A percentile compares a stretch with the other conserved stretches of the same genome.
Conservation (phyloP, 306 rosid genomes). For the Medicago lupulina region DNA sequence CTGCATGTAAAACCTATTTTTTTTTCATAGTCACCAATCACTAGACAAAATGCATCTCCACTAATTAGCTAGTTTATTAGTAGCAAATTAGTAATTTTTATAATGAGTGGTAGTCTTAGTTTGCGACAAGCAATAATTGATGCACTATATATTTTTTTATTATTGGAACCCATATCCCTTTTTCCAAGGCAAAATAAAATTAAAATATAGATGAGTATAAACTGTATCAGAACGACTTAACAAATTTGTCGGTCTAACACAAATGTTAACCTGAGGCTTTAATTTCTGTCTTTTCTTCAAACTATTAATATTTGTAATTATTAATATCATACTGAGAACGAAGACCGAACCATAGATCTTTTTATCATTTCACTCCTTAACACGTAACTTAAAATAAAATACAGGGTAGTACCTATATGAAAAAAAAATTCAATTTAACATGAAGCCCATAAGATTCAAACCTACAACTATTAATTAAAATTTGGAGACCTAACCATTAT, state of each 20-base stretch:
- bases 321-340: no score
- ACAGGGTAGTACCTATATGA: no score
- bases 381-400: no score
- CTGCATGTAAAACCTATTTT: slow-evolving; percentile 44
- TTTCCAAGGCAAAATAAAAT: not conserved
- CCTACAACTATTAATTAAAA: no score
- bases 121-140: slow-evolving; percentile 37
- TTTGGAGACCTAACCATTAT: not conserved
- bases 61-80: not conserved
- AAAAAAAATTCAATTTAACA: no score
- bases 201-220: not conserved
- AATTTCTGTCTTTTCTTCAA: no score
- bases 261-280: not conserved
- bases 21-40: slow-evolving; percentile 33
- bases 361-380: no score
- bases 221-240: not conserved
- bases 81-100: slow-evolving; percentile 9
- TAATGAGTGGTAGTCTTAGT: slow-evolving; percentile 38
- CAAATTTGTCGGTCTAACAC: not conserved
- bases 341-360: no score
- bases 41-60: slow-evolving; percentile 44
- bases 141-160: not conserved
- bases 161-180: not conserved
- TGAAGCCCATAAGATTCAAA: not conserved
- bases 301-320: no score